Evolutionary conservation across 73 alveolate genomes (phyloP), one percentile per base, ranked within the genome.

Genomic region (Paramecium pentaurelia): DNA sequence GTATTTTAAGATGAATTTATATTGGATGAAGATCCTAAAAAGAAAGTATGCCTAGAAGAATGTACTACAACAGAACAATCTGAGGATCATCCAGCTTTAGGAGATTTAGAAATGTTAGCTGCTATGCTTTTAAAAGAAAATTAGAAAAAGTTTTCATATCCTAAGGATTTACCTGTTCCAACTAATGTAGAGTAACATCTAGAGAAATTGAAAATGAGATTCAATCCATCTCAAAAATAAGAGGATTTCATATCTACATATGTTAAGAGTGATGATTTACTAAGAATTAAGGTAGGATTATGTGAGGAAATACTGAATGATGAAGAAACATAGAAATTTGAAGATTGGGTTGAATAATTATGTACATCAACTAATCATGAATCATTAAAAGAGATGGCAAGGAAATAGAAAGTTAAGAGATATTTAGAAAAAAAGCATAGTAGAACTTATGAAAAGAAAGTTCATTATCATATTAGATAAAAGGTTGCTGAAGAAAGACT

Each of bases 401-500:
- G 94, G 54, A 88, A 71, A 34, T 25, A 88, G 58, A 88, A 88
- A 71, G 87, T 88, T 12, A 71, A 88, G 32, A 88, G 87, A 71
- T 88, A 88, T 38, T 45, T 71, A 73, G 94, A 88, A 30, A 88
- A 88, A 71, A 88, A 80, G 49, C 86, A 88, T 36, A 88, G 83
- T 71, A 18, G 94, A 88, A 71, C 94, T 38, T 88, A 88, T 40
- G 71, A 88, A 60, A 88, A 88, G 91, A 88, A 88, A 70, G 87
- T 88, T 88, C 87, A 77, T 42, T 88, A 88, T 88, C 84, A 88
- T 44, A 60, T 88, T 3, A 88, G 94, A 88, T n/a, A 88, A 84
- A 88, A 88, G 25, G 94, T 88, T 27, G 94, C 94, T n/a, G 94
- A 88, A 49, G 94, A 80, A 25, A 88, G 94, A 71, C 60, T 88